phyloP scores from a whole-genome alignment of 805 yeast species.

The Lipomyces oligophaga region DNA sequence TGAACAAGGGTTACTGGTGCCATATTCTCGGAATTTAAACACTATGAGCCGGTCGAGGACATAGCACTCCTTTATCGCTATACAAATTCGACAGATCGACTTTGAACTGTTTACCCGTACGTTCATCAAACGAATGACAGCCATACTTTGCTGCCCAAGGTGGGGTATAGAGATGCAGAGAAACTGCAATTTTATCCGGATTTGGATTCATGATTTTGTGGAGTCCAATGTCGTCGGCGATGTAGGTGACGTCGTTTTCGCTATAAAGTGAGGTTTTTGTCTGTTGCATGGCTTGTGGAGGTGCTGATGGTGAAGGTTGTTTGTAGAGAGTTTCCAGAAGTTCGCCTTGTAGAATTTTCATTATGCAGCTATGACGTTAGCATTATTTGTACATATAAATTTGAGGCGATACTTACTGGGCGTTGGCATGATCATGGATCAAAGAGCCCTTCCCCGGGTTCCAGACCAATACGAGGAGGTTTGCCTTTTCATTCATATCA shows the following conservation, averaged over 20 bases:
- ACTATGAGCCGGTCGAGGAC: conserved; percentile 5
- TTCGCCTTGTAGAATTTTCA: conserved; percentile 61
- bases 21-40: conserved; percentile 13
- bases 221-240: conserved; percentile 60
- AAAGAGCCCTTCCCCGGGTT: conserved; percentile 59
- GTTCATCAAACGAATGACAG: conserved; percentile 45
- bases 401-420: conserved; percentile 42
- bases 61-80: conserved; percentile 53
- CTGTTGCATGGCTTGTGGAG: conserved; percentile 32
- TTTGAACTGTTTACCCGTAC: conserved; percentile 39
- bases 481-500: conserved; percentile 67
- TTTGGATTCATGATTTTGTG: conserved; percentile 57
- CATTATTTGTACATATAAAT: neutral
- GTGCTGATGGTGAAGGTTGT: conserved; percentile 41
- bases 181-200: conserved; percentile 49
- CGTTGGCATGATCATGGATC: conserved; percentile 72
- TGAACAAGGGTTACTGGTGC: too few relatives aligned
- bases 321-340: conserved; percentile 56
- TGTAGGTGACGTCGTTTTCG: conserved; percentile 54
- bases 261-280: conserved; percentile 33
- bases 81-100: conserved; percentile 51
- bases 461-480: conserved; percentile 66
- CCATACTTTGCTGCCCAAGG: conserved; percentile 64
- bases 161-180: conserved; percentile 71
- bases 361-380: conserved; percentile 46